These are phyloP conservation scores for Podospora comata DNA, from an alignment of 495 filamentous ascomycete genomes.

Conservation along the genomic window DNA sequence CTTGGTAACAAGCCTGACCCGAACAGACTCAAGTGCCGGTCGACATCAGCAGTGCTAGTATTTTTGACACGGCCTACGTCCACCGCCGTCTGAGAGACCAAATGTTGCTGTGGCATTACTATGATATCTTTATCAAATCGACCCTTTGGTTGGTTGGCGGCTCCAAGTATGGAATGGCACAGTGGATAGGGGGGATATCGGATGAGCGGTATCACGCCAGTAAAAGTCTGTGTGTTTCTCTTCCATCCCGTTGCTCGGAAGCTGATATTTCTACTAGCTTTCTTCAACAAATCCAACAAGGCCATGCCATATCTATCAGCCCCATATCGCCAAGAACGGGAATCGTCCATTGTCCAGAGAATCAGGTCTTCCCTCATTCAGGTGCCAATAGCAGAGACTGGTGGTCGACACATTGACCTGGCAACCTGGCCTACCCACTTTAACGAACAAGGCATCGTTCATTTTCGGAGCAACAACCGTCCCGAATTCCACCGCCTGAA, in stretches of 20 bases:
- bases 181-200: slow-evolving; percentile 38
- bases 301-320: slow-evolving; percentile 40
- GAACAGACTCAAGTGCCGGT: slow-evolving; percentile 40
- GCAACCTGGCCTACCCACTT: slow-evolving; percentile 39
- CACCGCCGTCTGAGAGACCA: slow-evolving; percentile 40
- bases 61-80: slow-evolving; percentile 51
- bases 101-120: slow-evolving; percentile 41
- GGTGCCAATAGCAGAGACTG: slow-evolving; percentile 26
- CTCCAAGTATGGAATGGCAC: slow-evolving; percentile 38
- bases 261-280: slow-evolving; percentile 26
- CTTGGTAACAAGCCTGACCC: slow-evolving; percentile 28
- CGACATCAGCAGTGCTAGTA: slow-evolving; percentile 41
- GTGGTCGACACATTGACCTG: slow-evolving; percentile 35
- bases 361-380: slow-evolving; percentile 36
- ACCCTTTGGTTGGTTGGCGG: slow-evolving; percentile 41
- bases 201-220: slow-evolving; percentile 27
- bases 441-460: slow-evolving; percentile 23
- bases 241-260: neutral
- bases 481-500: too few relatives aligned
- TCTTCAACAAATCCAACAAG: slow-evolving; percentile 33
- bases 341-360: slow-evolving; percentile 9
- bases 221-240: slow-evolving; percentile 15
- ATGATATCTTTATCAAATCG: slow-evolving; percentile 39
- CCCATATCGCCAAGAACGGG: slow-evolving; percentile 32
- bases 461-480: slow-evolving; percentile 25